phyloP scores from a whole-genome alignment of 2,329 filamentous ascomycete species.

The Allantophomopsis lycopodina region DNA sequence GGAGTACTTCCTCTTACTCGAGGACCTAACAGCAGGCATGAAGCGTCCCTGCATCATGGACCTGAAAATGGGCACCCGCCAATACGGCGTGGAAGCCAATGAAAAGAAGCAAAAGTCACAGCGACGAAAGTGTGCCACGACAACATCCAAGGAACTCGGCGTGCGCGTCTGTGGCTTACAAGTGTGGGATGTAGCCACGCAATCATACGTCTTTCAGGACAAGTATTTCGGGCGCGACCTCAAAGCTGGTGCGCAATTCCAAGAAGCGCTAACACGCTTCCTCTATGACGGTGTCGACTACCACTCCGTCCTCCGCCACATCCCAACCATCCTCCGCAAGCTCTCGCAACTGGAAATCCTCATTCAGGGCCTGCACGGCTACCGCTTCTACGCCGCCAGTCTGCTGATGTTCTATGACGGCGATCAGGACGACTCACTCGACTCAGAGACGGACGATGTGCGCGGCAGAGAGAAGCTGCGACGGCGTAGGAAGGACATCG shows the following conservation, averaged over 20 bases:
- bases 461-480: constrained; percentile 22
- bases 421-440: constrained; percentile 41
- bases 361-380: constrained; percentile 65
- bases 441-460: constrained; percentile 23
- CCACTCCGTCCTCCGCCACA: constrained; percentile 69
- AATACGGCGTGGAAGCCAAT: constrained; percentile 85
- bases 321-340: constrained; percentile 77
- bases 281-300: constrained; percentile 81
- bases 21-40: constrained; percentile 95
- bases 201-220: constrained; percentile 89
- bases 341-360: constrained; percentile 73
- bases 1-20: constrained; percentile 84
- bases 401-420: constrained; percentile 94
- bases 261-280: constrained; percentile 76
- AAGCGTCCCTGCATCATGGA: constrained; percentile 93
- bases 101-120: constrained; percentile 91
- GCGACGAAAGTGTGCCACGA: constrained; percentile 80
- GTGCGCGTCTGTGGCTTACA: constrained; percentile 93
- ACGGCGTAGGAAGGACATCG: constrained; percentile 40
- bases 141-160: constrained; percentile 81
- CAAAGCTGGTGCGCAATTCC: constrained; percentile 79
- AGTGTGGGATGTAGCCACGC: constrained; percentile 77
- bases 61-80: constrained; percentile 95
- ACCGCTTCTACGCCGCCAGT: constrained; percentile 91
- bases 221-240: constrained; percentile 92